Percentiles rank a stretch among this genome's conserved stretches.
Evolutionary conservation across 129 eudicot species (phyloP).

Genomic region (carrot (Daucus carota)): DNA sequence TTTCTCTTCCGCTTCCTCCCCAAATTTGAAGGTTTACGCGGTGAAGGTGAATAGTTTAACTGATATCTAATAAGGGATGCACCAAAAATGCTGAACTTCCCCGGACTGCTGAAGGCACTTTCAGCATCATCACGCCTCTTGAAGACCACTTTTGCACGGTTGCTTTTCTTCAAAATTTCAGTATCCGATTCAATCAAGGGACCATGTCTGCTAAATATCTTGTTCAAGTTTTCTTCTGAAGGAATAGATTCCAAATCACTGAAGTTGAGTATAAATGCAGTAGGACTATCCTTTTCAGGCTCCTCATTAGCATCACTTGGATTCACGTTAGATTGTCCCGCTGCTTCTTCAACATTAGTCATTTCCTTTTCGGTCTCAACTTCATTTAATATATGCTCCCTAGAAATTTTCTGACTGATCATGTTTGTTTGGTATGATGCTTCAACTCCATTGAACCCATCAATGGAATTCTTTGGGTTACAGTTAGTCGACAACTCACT

Average conservation of each 20-base stretch:
- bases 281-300: constrained; percentile 29
- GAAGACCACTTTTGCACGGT: constrained; percentile 59
- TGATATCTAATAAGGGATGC: constrained; percentile 58
- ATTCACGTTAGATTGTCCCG: constrained; percentile 5
- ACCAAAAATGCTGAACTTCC: constrained; percentile 69
- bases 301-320: constrained; percentile 9
- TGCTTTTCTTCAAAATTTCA: constrained; percentile 40
- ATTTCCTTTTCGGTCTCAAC: constrained; percentile 3
- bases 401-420: constrained; percentile 25
- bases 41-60: constrained; percentile 45
- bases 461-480: constrained; percentile 2
- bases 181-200: constrained; percentile 46
- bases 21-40: constrained; percentile 25
- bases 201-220: constrained; percentile 58
- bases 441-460: constrained; percentile 25
- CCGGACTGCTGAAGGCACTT: constrained; percentile 80
- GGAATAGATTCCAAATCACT: constrained; percentile 53
- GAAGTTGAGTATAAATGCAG: constrained; percentile 59
- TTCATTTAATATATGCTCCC: constrained; percentile 21
- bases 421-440: constrained; percentile 49
- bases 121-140: constrained; percentile 76
- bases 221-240: constrained; percentile 46
- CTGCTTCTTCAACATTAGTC: constrained; percentile 11
- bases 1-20: constrained; percentile 32
- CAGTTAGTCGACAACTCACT: constrained; percentile 3